These are phyloP conservation scores for Piper longum DNA, from an alignment of 164 flowering plant genomes.

Conservation along the genomic window DNA sequence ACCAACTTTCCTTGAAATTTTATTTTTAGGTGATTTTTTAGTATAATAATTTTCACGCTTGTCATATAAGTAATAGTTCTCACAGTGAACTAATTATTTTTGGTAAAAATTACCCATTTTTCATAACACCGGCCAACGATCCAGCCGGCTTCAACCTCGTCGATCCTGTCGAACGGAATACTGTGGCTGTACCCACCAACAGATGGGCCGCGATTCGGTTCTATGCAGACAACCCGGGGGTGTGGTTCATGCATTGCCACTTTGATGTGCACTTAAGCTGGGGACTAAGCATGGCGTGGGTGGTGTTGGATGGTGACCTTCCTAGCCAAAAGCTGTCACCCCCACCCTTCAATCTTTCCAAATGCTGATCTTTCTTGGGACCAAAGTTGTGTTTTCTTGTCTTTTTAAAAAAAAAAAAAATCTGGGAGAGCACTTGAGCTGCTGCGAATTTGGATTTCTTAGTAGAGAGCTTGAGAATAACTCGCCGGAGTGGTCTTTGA, in stretches of 20 bases:
- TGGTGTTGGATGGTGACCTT: slow-evolving; percentile 32
- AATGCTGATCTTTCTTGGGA: slow-evolving; percentile 18
- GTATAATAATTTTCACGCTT: too few species aligned
- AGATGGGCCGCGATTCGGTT: slow-evolving; percentile 48
- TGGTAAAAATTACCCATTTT: too few species aligned
- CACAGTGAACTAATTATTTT: too few species aligned
- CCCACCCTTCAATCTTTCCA: slow-evolving; percentile 50
- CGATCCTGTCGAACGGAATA: slow-evolving; percentile 38
- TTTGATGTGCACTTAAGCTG: slow-evolving; percentile 43
- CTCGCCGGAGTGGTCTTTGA: background rate
- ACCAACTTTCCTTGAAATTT: too few species aligned
- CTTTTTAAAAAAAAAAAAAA: too few species aligned
- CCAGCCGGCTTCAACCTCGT: slow-evolving; percentile 33
- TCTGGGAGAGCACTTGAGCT: too few species aligned
- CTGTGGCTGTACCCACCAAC: slow-evolving; percentile 9
- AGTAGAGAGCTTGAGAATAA: background rate
- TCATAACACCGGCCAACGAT: slow-evolving; percentile 27
- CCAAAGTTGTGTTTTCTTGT: background rate
- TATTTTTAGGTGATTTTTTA: too few species aligned
- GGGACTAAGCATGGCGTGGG: slow-evolving; percentile 53
- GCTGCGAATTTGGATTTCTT: too few species aligned
- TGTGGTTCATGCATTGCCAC: slow-evolving; percentile 68
- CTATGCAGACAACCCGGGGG: slow-evolving; percentile 45
- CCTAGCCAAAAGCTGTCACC: slow-evolving; percentile 36
- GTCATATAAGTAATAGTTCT: too few species aligned